A percentile compares a stretch with the other conserved stretches of the same genome.
These are phyloP conservation scores for Collybiopsis luxurians DNA, from an alignment of 768 basidiomycete genomes.

Conservation along the genomic window DNA sequence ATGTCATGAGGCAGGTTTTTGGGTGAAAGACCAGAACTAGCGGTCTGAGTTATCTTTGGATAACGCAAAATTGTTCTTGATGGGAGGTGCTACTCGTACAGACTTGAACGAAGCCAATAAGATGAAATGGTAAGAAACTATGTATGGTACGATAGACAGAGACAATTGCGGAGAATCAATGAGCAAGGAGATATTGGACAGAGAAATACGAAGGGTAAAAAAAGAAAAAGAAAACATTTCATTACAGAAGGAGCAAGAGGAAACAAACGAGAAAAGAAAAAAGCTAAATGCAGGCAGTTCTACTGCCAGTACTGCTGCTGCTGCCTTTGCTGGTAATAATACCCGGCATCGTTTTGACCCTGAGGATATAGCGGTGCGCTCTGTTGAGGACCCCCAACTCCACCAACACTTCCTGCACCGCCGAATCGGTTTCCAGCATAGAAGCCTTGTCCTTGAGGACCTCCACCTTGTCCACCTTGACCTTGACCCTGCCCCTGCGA, in stretches of 20 bases:
- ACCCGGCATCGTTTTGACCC: slow-evolving; percentile 60
- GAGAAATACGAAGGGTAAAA: slow-evolving; percentile 17
- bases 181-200: slow-evolving; percentile 13
- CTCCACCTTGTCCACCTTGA: slow-evolving; percentile 42
- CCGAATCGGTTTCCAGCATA: slow-evolving; percentile 47
- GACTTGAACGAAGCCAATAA: slow-evolving; percentile 14
- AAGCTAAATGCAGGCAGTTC: slow-evolving; percentile 17
- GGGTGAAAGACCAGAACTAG: too few relatives aligned
- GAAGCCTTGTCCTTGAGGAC: slow-evolving; percentile 49
- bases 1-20: too few relatives aligned
- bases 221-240: slow-evolving; percentile 14
- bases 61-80: slow-evolving; percentile 4
- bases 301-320: slow-evolving; percentile 65
- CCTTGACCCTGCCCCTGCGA: slow-evolving; percentile 48
- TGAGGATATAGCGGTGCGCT: slow-evolving; percentile 59
- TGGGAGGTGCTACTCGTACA: slow-evolving; percentile 17
- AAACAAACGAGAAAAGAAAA: slow-evolving; percentile 6
- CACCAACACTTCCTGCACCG: slow-evolving; percentile 32
- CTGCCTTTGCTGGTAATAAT: slow-evolving; percentile 70
- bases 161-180: slow-evolving; percentile 15
- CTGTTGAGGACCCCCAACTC: slow-evolving; percentile 39
- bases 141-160: slow-evolving; percentile 15
- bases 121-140: slow-evolving; percentile 13
- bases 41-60: too few relatives aligned
- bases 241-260: slow-evolving; percentile 13